Evolutionary conservation across 116 monocot genomes (phyloP).

Genomic region (Cymodocea nodosa): DNA sequence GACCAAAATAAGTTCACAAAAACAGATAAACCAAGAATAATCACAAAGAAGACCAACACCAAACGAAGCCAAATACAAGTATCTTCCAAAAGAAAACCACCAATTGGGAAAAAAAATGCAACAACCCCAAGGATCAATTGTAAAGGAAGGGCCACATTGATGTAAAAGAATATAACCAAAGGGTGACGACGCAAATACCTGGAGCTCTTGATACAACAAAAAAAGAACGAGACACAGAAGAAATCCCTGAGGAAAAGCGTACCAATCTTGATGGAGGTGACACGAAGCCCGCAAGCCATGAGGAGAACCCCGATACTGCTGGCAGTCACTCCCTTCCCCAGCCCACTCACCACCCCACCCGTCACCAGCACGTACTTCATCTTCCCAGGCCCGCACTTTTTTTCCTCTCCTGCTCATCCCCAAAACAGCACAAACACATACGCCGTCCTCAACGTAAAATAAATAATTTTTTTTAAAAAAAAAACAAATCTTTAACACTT

Average conservation of each 20-base stretch:
- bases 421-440: neutral
- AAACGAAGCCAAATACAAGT: neutral
- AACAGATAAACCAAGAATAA: neutral
- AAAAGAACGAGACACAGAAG: neutral
- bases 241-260: neutral
- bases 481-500: too few relatives aligned
- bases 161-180: too few relatives aligned
- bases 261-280: conserved; percentile 94
- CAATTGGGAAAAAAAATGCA: neutral
- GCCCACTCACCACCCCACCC: conserved; percentile 87
- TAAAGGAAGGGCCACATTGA: too few relatives aligned
- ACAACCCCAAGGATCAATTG: neutral
- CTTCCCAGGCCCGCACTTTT: conserved; percentile 3
- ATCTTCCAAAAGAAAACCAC: conserved; percentile 2
- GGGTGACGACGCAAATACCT: too few relatives aligned
- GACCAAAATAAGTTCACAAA: neutral
- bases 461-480: too few relatives aligned
- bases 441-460: too few relatives aligned
- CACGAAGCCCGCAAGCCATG: conserved; percentile 72
- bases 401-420: neutral
- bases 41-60: too few relatives aligned
- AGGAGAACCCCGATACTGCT: conserved; percentile 91
- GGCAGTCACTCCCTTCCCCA: conserved; percentile 90
- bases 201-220: too few relatives aligned
- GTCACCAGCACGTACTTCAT: conserved; percentile 98